A percentile compares a stretch with the other conserved stretches of the same genome.
Conservation (phyloP, 306 rosid genomes). For the Hylodesmum podocarpum region DNA sequence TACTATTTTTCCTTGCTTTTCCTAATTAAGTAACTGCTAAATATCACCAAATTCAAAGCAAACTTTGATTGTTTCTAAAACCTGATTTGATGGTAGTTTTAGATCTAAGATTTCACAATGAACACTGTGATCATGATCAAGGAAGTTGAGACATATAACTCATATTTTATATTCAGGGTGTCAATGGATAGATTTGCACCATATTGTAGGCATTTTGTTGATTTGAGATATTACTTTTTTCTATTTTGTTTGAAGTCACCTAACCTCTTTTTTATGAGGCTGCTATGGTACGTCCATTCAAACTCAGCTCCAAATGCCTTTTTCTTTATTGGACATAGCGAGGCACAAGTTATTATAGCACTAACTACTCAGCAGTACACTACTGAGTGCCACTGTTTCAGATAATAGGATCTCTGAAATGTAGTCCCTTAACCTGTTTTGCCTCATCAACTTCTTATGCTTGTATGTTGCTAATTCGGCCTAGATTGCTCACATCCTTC, state of each 20-base stretch:
- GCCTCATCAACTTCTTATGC: slow-evolving; percentile 38
- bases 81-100: not conserved
- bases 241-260: slow-evolving; percentile 29
- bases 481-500: slow-evolving; percentile 27
- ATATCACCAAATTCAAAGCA: not conserved
- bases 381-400: slow-evolving; percentile 17
- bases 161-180: not conserved
- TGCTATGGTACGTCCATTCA: slow-evolving; percentile 34
- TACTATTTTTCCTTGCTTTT: not conserved
- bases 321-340: slow-evolving; percentile 44
- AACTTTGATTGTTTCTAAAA: not conserved
- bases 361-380: not conserved
- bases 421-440: slow-evolving; percentile 34
- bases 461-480: slow-evolving; percentile 40
- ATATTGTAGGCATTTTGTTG: slow-evolving; percentile 28
- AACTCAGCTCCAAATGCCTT: slow-evolving; percentile 29
- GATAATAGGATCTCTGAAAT: slow-evolving; percentile 26
- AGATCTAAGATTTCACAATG: not conserved
- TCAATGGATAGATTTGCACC: not conserved
- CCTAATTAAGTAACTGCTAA: not conserved
- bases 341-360: slow-evolving; percentile 23
- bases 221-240: slow-evolving; percentile 23
- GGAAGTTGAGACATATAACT: not conserved
- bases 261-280: slow-evolving; percentile 29
- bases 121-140: not conserved